These are phyloP conservation scores for Penicillium simplicissimum DNA, from an alignment of 495 filamentous ascomycete species.

Conservation along the genomic window DNA sequence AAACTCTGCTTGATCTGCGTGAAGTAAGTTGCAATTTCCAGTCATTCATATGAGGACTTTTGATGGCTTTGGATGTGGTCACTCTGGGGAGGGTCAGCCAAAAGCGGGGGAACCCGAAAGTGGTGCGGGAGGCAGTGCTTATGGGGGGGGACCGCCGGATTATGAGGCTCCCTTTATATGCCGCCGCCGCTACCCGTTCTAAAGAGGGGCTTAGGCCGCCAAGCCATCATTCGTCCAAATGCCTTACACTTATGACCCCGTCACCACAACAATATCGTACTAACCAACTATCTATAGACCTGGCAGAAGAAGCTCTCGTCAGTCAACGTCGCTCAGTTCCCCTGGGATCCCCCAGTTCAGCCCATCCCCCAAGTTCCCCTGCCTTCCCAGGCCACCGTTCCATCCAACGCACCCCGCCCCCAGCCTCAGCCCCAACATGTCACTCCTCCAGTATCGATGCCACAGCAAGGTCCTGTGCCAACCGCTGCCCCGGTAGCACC, in stretches of 20 bases:
- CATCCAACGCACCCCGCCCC: conserved; percentile 58
- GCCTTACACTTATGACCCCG: neutral
- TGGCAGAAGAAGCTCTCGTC: conserved; percentile 91
- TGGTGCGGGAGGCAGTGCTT: conserved; percentile 45
- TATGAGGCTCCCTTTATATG: conserved; percentile 48
- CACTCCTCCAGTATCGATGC: conserved; percentile 32
- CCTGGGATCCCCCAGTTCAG: conserved; percentile 80
- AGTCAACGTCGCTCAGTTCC: conserved; percentile 80
- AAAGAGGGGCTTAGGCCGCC: conserved; percentile 30
- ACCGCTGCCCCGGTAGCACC: conserved; percentile 10
- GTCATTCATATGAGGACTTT: conserved; percentile 18
- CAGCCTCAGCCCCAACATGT: conserved; percentile 38
- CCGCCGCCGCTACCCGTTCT: conserved; percentile 38
- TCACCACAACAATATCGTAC: conserved; percentile 10
- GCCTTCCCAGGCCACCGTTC: conserved; percentile 53
- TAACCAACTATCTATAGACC: conserved; percentile 55
- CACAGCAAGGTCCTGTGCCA: conserved; percentile 32
- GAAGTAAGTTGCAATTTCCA: conserved; percentile 59
- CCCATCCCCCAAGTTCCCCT: conserved; percentile 44
- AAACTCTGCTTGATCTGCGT: conserved; percentile 79
- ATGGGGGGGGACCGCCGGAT: conserved; percentile 42
- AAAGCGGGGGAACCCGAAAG: conserved; percentile 36
- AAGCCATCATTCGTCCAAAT: conserved; percentile 27
- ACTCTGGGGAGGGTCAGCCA: conserved; percentile 21
- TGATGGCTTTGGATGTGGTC: conserved; percentile 16